Evolutionary conservation across 768 basidiomycete genomes (phyloP), one percentile per base, ranked within the genome.

Genomic region (Collybia mongolica): DNA sequence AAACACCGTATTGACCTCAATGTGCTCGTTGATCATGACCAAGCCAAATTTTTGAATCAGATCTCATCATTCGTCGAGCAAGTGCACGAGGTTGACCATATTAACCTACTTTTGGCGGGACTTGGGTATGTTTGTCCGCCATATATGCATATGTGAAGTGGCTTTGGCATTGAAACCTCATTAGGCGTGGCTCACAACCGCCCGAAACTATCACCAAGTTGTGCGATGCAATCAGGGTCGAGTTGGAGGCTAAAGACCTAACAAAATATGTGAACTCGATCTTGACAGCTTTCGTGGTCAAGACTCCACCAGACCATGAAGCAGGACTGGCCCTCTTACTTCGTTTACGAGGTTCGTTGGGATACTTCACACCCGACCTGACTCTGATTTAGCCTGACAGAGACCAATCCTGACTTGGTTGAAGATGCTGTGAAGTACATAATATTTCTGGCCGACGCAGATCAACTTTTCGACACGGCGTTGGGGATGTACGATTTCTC

Each of bases 401-500:
- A 79, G 23, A 70, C 74, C 7, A 78, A 91, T 54, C 82, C 89
- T 0, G 76, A 82, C 22, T 67, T 93, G 2, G 91, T 97, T 12
- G 95, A 99, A 62, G 95, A 98, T 51, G 97, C 97, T 5, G 90
- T 98, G 60, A 98, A 95, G 64, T 99, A 98, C 62, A 88, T 98
- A 65, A 98, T 98, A 65, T 99, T 98, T 77, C 81, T 99, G 26
- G 92, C 93, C 17, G 93, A 98, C 57, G 93, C 93, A 0, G 84
- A 98, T 59, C 76, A 77, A 39, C 77, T 99, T 3, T 98, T 96
- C 70, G 86, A 98, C 65, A 89, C 90, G 9, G 97, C 97, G 1
- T 79, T 99, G 26, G 97, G 97, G 17, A 98, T 98, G 94, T 99
- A 99, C 62, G 94, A 99, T 68, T 98, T 98, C 72, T 86, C 90